Conservation (phyloP, 2,329 filamentous ascomycete species). For the Hypoxylon sp. region DNA sequence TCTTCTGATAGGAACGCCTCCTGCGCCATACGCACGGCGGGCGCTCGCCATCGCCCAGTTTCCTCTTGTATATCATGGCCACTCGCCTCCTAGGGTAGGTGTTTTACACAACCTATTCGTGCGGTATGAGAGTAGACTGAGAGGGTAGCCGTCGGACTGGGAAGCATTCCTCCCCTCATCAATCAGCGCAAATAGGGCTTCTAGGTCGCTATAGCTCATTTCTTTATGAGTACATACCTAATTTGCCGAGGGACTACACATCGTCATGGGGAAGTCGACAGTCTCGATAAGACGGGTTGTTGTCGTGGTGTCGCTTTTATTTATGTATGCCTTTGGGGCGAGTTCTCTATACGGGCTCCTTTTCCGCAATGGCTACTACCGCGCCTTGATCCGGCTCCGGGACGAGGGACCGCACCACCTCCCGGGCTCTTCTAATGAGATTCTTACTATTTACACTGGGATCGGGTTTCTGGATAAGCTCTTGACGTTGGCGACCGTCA, state of each 20-base stretch:
- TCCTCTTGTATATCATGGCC: slow-evolving; percentile 5
- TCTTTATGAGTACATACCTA: slow-evolving; percentile 1
- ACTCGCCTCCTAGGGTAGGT: slow-evolving; percentile 11
- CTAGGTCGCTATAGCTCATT: slow-evolving; percentile 2
- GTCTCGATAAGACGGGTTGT: slow-evolving; percentile 11
- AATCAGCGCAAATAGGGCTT: slow-evolving; percentile 1
- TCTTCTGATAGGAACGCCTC: background rate
- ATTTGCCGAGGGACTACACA: background rate
- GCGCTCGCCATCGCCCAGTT: background rate
- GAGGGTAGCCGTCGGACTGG: slow-evolving; percentile 9
- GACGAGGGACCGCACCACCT: slow-evolving; percentile 28
- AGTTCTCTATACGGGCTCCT: slow-evolving; percentile 25
- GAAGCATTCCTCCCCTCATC: background rate
- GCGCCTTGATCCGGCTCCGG: slow-evolving; percentile 24
- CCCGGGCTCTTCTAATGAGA: slow-evolving; percentile 26
- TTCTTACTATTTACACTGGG: slow-evolving; percentile 26
- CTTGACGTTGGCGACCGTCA: slow-evolving; percentile 27
- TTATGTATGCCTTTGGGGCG: slow-evolving; percentile 23
- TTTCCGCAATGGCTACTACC: slow-evolving; percentile 29
- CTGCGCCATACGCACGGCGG: slow-evolving; percentile 1
- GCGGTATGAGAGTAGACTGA: slow-evolving; percentile 10
- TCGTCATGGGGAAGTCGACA: slow-evolving; percentile 13
- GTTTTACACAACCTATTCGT: slow-evolving; percentile 16
- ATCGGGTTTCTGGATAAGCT: slow-evolving; percentile 27
- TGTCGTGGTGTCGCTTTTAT: slow-evolving; percentile 19